A percentile compares a stretch with the other conserved stretches of the same genome.
Conservation (phyloP, 2,329 filamentous ascomycete genomes). For the Phialocephala sp. region DNA sequence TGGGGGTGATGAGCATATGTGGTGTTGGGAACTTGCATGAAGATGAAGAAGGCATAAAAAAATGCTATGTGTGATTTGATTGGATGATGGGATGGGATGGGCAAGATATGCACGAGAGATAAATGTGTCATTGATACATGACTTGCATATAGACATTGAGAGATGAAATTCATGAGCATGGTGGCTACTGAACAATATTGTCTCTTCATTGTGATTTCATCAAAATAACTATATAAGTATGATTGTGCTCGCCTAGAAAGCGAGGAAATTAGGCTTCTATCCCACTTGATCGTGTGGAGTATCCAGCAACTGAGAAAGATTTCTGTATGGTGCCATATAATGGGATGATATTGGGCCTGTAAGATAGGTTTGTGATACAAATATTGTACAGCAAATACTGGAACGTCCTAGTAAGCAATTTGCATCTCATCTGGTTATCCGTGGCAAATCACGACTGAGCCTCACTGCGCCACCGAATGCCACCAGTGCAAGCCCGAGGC, state of each 20-base stretch:
- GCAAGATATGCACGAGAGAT: not conserved
- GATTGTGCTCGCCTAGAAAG: no score
- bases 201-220: not conserved
- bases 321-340: no score
- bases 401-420: not conserved
- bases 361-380: no score
- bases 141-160: not conserved
- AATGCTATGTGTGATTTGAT: not conserved
- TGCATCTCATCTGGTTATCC: not conserved
- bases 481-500: no score
- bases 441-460: not conserved
- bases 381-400: no score
- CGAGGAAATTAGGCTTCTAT: no score
- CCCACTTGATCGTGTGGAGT: no score
- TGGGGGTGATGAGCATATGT: conserved; percentile 11
- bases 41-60: conserved; percentile 11
- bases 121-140: conserved; percentile 5
- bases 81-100: not conserved
- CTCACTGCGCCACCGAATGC: not conserved
- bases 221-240: no score
- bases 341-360: no score
- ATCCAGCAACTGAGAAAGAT: no score
- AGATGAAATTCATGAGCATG: not conserved
- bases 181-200: not conserved
- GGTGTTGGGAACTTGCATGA: conserved; percentile 12